Evolutionary conservation across 257 asterid species (phyloP), one percentile per base, ranked within the genome.

Genomic region (Rauvolfia tetraphylla): DNA sequence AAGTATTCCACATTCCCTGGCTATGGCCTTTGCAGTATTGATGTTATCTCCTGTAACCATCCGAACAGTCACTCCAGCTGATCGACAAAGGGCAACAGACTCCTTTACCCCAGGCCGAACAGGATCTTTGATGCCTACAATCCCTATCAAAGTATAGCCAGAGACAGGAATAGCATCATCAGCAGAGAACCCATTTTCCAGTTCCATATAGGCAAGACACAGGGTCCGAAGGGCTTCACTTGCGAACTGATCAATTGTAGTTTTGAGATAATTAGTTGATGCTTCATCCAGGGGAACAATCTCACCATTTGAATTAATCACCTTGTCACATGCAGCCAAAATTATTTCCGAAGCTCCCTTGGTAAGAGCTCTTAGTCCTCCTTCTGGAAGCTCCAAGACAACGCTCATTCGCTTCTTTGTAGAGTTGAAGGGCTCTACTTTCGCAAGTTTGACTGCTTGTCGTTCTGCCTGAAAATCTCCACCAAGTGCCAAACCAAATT

Each of bases 1-100:
- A 66, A 94, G 90, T 80, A 94, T 94, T 70, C 98, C 97, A 81
- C 98, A 94, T 87, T 94, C 98, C 78, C 88, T 86, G 72, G 98
- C 98, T 73, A 93, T 93, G 49, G 98, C 97, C 76, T 84, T 92
- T 10, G 98, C 98, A 29, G 98, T 93, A 72, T 92, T 92, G 59
- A 94, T 90, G 75, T 94, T 92, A 68, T 94, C 98, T 77, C 98
- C 98, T 2, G 98, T 94, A 3, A 94, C 98, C 98, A 94, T 94
- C 57, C 98, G 83, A 23, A 94, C 98, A 46, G 88, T 86, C 6
- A 94, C 87, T 39, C 98, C 98, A 71, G 98, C 98, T 14, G 90
- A 83, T 42, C 88, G 95, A 71, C 98, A 94, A n/a, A 90, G 92
- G 0, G 95, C 97, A 62, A 94, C 98, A 0, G 98, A 90, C 79